Evolutionary conservation across 768 basidiomycete genomes (phyloP).

Genomic region (Termitomyces sp.): DNA sequence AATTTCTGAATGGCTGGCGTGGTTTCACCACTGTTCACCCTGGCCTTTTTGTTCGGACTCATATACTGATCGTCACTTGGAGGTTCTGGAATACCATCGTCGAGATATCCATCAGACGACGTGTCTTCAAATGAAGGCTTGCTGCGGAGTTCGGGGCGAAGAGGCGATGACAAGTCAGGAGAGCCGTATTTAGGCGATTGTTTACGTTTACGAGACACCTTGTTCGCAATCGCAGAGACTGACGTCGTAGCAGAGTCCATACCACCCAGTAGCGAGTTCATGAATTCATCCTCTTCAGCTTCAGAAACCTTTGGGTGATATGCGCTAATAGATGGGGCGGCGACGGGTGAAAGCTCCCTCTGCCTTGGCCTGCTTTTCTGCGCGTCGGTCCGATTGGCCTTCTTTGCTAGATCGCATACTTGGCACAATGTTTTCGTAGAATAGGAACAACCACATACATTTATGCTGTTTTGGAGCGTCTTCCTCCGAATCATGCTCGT

Average conservation of each 20-base stretch:
- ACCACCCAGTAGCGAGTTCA: slow-evolving; percentile 72
- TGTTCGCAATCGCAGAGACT: slow-evolving; percentile 22
- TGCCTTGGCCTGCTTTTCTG: slow-evolving; percentile 40
- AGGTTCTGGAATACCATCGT: slow-evolving; percentile 24
- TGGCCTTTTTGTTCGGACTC: slow-evolving; percentile 69
- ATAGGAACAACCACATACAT: slow-evolving; percentile 22
- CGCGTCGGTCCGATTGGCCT: slow-evolving; percentile 29
- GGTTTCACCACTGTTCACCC: slow-evolving; percentile 37
- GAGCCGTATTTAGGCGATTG: slow-evolving; percentile 44
- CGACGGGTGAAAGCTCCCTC: slow-evolving; percentile 44
- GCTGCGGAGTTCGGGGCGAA: slow-evolving; percentile 26
- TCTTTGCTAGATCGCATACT: slow-evolving; percentile 24
- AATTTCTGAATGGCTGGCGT: slow-evolving; percentile 55
- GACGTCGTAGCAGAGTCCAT: slow-evolving; percentile 52
- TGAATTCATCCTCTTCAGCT: slow-evolving; percentile 85
- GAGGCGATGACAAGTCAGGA: slow-evolving; percentile 35
- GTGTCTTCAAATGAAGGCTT: slow-evolving; percentile 29
- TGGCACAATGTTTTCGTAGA: not conserved
- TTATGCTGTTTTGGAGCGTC: slow-evolving; percentile 42
- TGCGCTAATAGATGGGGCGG: slow-evolving; percentile 63
- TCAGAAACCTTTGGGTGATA: slow-evolving; percentile 75
- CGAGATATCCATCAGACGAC: slow-evolving; percentile 43
- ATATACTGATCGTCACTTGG: slow-evolving; percentile 58
- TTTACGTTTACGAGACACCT: slow-evolving; percentile 59
- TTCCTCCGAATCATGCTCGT: slow-evolving; percentile 54